phyloP scores from a whole-genome alignment of 2,329 filamentous ascomycete genomes.

The Clonostachys byssicola region DNA sequence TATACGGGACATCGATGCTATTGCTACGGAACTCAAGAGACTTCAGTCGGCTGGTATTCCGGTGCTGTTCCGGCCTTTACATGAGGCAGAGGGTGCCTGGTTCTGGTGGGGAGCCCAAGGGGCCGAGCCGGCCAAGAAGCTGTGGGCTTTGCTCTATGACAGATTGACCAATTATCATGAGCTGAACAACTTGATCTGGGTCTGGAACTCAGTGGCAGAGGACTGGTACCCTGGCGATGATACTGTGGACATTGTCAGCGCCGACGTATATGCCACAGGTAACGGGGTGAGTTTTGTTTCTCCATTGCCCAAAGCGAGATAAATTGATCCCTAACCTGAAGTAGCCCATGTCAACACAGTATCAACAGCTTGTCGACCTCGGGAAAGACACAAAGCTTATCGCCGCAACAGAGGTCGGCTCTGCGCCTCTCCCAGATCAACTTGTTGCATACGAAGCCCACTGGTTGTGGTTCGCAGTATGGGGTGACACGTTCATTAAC shows the following conservation, averaged over 20 bases:
- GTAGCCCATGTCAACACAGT: conserved; percentile 32
- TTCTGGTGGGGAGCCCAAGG: conserved; percentile 50
- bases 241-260: conserved; percentile 38
- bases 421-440: conserved; percentile 33
- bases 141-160: conserved; percentile 36
- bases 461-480: conserved; percentile 43
- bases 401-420: conserved; percentile 40
- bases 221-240: conserved; percentile 43
- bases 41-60: conserved; percentile 36
- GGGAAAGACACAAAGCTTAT: conserved; percentile 41
- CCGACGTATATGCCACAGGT: conserved; percentile 38
- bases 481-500: conserved; percentile 36
- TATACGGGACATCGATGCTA: conserved; percentile 41
- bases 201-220: conserved; percentile 39
- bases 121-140: conserved; percentile 35
- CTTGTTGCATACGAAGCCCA: conserved; percentile 37
- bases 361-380: conserved; percentile 34
- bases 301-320: neutral
- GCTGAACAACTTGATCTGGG: conserved; percentile 43
- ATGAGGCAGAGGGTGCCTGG: conserved; percentile 45
- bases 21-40: conserved; percentile 38
- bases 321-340: neutral
- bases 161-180: conserved; percentile 35
- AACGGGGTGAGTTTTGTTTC: conserved; percentile 27
- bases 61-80: conserved; percentile 40